Evolutionary conservation across 148 eudicot genomes (phyloP).

Genomic region (Spergularia bocconei): DNA sequence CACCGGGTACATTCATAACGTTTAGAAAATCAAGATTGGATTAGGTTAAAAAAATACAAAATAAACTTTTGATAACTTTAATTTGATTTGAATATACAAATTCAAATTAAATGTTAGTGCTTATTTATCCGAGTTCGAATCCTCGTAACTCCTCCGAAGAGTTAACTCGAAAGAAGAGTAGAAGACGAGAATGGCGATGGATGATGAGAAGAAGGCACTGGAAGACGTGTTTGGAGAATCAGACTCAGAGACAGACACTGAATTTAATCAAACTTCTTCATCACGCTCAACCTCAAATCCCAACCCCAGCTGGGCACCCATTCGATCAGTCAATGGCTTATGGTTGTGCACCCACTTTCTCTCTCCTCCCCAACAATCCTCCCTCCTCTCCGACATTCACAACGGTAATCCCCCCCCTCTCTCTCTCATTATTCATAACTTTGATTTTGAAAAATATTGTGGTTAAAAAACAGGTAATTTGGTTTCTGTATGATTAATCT

Average conservation of each 20-base stretch:
- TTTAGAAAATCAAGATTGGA: no score
- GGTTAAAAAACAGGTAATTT: neutral
- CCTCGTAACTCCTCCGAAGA: no score
- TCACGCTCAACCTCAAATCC: conserved; percentile 14
- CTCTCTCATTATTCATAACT: no score
- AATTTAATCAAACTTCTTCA: conserved; percentile 1
- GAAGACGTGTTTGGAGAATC: conserved; percentile 66
- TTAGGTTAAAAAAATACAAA: no score
- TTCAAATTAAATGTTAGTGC: no score
- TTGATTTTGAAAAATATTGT: neutral
- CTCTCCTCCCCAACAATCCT: conserved; percentile 50
- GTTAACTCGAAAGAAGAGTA: neutral
- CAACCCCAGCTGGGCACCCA: conserved; percentile 42
- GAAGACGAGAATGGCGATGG: conserved; percentile 20
- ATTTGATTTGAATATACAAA: no score
- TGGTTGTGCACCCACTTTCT: conserved; percentile 70
- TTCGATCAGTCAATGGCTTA: conserved; percentile 52
- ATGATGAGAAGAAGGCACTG: conserved; percentile 32
- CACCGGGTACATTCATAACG: no score
- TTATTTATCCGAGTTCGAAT: no score
- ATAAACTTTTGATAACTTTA: no score
- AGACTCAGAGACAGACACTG: conserved; percentile 27
- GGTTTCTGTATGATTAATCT: neutral
- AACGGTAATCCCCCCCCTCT: conserved; percentile 31
- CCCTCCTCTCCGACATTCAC: conserved; percentile 51